Percentiles rank a stretch among this genome's conserved stretches.
Evolutionary conservation across 2,329 filamentous ascomycete genomes (phyloP).

Genomic region (Camptophora hylomeconis): DNA sequence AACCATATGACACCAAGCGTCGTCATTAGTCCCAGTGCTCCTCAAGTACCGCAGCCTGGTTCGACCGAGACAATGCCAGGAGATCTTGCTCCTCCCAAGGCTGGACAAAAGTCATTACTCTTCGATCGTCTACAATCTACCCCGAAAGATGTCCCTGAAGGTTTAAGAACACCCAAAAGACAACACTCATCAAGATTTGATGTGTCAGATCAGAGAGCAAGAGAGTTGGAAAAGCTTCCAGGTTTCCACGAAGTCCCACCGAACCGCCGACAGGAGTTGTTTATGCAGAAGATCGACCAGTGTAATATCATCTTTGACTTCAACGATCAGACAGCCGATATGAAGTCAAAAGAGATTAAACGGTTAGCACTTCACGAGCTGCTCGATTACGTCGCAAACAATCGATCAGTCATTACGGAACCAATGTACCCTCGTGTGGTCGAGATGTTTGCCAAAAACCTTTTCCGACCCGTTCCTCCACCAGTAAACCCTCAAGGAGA

Average conservation of each 20-base stretch:
- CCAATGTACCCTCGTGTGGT: slow-evolving; percentile 98
- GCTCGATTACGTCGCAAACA: slow-evolving; percentile 96
- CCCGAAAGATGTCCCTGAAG: slow-evolving; percentile 92
- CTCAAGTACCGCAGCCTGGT: slow-evolving; percentile 87
- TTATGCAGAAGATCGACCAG: slow-evolving; percentile 99
- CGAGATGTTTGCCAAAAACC: slow-evolving; percentile 98
- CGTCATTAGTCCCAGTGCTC: slow-evolving; percentile 86
- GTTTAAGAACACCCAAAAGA: slow-evolving; percentile 84
- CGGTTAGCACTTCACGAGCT: slow-evolving; percentile 88
- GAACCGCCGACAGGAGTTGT: slow-evolving; percentile 85
- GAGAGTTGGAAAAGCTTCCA: slow-evolving; percentile 91
- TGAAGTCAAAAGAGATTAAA: slow-evolving; percentile 99
- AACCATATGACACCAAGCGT: slow-evolving; percentile 66
- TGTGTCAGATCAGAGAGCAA: slow-evolving; percentile 76
- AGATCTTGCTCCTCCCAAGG: slow-evolving; percentile 86
- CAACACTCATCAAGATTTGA: slow-evolving; percentile 97
- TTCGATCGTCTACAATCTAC: slow-evolving; percentile 85
- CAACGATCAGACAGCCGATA: slow-evolving; percentile 93
- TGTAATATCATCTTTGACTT: slow-evolving; percentile 99
- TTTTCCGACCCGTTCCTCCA: slow-evolving; percentile 92
- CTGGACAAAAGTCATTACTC: slow-evolving; percentile 74
- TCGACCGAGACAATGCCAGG: slow-evolving; percentile 96
- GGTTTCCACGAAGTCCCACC: slow-evolving; percentile 97
- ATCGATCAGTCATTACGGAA: slow-evolving; percentile 94
- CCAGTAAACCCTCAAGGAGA: slow-evolving; percentile 97